Percentiles rank a stretch among this genome's conserved stretches.
Conservation (phyloP, 2,329 filamentous ascomycete species). For the Aspergillus cejpii region DNA sequence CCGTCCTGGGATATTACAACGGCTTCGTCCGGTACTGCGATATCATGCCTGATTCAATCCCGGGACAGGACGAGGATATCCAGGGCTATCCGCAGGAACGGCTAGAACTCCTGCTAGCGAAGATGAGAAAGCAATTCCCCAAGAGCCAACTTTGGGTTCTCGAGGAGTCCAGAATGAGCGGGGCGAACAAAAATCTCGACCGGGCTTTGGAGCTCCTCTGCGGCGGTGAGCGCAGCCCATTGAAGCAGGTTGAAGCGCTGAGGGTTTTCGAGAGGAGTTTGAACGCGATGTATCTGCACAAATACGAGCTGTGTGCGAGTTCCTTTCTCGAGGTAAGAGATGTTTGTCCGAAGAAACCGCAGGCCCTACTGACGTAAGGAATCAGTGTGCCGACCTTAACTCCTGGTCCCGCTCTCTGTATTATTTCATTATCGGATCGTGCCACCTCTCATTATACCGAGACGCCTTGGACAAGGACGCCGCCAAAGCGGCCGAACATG, state of each 20-base stretch:
- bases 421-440: conserved; percentile 75
- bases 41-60: conserved; percentile 58
- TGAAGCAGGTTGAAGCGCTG: conserved; percentile 83
- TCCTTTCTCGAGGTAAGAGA: conserved; percentile 58
- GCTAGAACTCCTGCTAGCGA: conserved; percentile 59
- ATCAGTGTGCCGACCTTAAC: conserved; percentile 66
- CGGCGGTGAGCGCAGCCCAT: conserved; percentile 56
- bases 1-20: conserved; percentile 81
- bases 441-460: conserved; percentile 76
- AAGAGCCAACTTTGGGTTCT: conserved; percentile 78
- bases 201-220: conserved; percentile 61
- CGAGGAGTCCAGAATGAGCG: conserved; percentile 74
- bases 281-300: conserved; percentile 69
- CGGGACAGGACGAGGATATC: conserved; percentile 48
- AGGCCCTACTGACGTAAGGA: conserved; percentile 3
- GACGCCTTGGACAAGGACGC: conserved; percentile 26
- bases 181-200: conserved; percentile 59
- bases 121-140: conserved; percentile 73
- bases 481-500: conserved; percentile 50
- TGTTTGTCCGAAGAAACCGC: conserved; percentile 1
- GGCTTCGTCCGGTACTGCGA: conserved; percentile 79
- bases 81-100: conserved; percentile 66
- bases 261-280: conserved; percentile 79
- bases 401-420: conserved; percentile 88
- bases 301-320: conserved; percentile 66